phyloP scores from a whole-genome alignment of 495 filamentous ascomycete species.

The Neurospora tetraspora region DNA sequence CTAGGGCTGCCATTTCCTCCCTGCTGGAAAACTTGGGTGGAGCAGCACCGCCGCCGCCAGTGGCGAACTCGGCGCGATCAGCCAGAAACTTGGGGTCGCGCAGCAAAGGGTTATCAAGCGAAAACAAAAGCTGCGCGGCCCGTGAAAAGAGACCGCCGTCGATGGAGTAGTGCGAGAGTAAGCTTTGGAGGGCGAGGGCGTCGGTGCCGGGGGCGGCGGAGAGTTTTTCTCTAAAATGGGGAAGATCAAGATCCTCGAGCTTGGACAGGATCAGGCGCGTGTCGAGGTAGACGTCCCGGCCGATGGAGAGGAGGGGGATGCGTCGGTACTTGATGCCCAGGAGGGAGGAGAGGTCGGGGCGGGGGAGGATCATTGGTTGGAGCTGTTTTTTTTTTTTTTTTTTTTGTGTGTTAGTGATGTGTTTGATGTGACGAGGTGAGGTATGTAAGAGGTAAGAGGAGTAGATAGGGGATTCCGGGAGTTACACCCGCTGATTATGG shows the following conservation, averaged over 20 bases:
- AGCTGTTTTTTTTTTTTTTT: slow-evolving; percentile 18
- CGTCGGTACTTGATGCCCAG: slow-evolving; percentile 54
- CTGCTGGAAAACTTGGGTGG: background rate
- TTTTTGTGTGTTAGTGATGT: background rate
- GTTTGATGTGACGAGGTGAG: background rate
- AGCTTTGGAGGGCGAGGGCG: slow-evolving; percentile 9
- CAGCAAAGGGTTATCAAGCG: slow-evolving; percentile 35
- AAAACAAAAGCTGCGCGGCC: slow-evolving; percentile 35
- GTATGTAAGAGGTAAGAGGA: background rate
- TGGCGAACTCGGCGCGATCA: slow-evolving; percentile 39
- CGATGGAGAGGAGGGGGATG: slow-evolving; percentile 53
- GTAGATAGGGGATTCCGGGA: background rate
- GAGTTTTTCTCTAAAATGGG: slow-evolving; percentile 2
- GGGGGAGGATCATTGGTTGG: slow-evolving; percentile 50
- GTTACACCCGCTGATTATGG: background rate
- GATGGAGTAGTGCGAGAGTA: slow-evolving; percentile 17
- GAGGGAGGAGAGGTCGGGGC: slow-evolving; percentile 40
- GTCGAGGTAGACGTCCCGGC: slow-evolving; percentile 47
- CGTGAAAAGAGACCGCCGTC: slow-evolving; percentile 40
- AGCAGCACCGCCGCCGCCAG: slow-evolving; percentile 5
- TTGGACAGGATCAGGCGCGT: slow-evolving; percentile 49
- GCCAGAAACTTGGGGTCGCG: slow-evolving; percentile 39
- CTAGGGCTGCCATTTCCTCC: slow-evolving; percentile 12
- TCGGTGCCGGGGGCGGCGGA: slow-evolving; percentile 6
- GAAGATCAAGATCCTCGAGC: slow-evolving; percentile 34